Evolutionary conservation across 1,284 basidiomycete genomes (phyloP).

Genomic region (Trichosporon sp.): DNA sequence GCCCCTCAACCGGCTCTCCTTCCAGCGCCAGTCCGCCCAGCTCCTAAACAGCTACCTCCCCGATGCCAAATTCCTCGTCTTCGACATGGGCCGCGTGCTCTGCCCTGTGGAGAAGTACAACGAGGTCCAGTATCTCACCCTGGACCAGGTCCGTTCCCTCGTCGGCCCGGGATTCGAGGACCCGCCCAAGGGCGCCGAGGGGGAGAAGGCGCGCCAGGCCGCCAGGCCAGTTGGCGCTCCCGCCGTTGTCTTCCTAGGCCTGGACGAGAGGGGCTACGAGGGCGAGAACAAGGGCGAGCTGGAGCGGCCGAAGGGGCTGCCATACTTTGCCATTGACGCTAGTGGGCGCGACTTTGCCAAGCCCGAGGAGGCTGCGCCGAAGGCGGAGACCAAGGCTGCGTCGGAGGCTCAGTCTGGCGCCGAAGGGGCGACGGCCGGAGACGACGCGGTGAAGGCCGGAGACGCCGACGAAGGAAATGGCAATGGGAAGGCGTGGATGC

Average conservation of each 20-base stretch:
- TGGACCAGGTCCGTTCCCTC: slow-evolving; percentile 63
- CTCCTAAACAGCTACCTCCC: slow-evolving; percentile 67
- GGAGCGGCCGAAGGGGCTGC: slow-evolving; percentile 61
- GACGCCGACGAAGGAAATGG: too few species aligned
- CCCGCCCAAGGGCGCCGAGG: slow-evolving; percentile 22
- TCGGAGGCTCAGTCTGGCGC: too few species aligned
- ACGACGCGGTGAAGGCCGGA: too few species aligned
- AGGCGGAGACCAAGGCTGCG: slow-evolving; percentile 30
- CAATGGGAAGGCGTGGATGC: too few species aligned
- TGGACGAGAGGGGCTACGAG: slow-evolving; percentile 60
- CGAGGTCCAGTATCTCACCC: slow-evolving; percentile 51
- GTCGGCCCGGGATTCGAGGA: slow-evolving; percentile 48
- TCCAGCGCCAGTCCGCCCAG: slow-evolving; percentile 65
- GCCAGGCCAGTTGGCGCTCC: slow-evolving; percentile 57
- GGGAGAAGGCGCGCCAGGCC: slow-evolving; percentile 55
- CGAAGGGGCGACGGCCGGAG: too few species aligned
- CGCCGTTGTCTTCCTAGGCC: slow-evolving; percentile 65
- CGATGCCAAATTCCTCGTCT: slow-evolving; percentile 64
- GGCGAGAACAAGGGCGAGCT: slow-evolving; percentile 55
- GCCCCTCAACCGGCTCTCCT: slow-evolving; percentile 77
- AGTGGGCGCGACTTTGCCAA: slow-evolving; percentile 52
- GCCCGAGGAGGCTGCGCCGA: slow-evolving; percentile 42
- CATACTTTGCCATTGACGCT: slow-evolving; percentile 75
- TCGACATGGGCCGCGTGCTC: slow-evolving; percentile 50
- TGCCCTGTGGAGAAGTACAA: slow-evolving; percentile 49